These are phyloP conservation scores for Drechslerella dactyloides DNA, from an alignment of 2,329 filamentous ascomycete genomes.

Conservation along the genomic window DNA sequence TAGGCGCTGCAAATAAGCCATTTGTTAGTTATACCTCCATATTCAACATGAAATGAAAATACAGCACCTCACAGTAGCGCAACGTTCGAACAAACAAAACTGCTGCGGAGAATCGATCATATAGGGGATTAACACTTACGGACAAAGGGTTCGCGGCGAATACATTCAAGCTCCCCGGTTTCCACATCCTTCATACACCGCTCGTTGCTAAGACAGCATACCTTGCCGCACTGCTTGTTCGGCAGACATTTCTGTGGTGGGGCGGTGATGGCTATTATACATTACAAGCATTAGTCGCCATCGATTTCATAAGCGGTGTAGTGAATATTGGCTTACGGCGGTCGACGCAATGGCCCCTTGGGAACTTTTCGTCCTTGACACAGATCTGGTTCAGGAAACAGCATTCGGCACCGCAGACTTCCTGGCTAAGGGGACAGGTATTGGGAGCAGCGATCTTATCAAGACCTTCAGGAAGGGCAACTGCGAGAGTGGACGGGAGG, in stretches of 20 bases:
- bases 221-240: conserved; percentile 8
- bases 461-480: conserved; percentile 5
- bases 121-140: too few species aligned
- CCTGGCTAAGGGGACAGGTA: conserved; percentile 7
- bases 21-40: too few species aligned
- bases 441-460: conserved; percentile 15
- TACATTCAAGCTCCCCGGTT: conserved; percentile 8
- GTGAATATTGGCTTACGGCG: not conserved
- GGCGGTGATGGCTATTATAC: too few species aligned
- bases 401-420: not conserved
- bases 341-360: not conserved
- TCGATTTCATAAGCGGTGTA: too few species aligned
- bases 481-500: not conserved
- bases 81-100: too few species aligned
- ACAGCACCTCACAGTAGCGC: too few species aligned
- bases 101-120: too few species aligned
- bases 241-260: conserved; percentile 22
- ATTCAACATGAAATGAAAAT: too few species aligned
- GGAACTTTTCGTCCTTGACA: not conserved
- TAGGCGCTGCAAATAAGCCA: too few species aligned
- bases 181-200: conserved; percentile 8
- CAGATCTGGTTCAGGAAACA: not conserved
- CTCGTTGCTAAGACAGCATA: conserved; percentile 12
- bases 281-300: too few species aligned
- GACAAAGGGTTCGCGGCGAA: too few species aligned